Conservation (phyloP, 805 yeast genomes). For the Candida lessepsii region DNA sequence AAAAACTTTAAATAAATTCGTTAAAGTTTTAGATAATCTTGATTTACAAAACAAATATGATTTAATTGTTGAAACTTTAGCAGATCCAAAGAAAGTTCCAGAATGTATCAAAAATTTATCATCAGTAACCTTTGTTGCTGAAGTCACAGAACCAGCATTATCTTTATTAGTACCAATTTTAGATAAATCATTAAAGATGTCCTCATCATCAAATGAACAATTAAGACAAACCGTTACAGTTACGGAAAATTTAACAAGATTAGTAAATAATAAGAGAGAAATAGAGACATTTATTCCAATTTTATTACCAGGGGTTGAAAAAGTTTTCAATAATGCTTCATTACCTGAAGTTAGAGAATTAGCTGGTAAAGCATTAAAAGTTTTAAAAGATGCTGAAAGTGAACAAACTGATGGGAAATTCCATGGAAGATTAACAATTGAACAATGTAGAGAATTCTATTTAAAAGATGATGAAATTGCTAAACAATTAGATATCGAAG, state of each 20-base stretch:
- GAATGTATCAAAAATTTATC: slow-evolving; percentile 85
- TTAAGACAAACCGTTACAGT: slow-evolving; percentile 95
- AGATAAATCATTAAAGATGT: slow-evolving; percentile 81
- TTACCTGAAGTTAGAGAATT: slow-evolving; percentile 94
- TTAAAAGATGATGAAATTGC: slow-evolving; percentile 18
- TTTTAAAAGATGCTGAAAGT: slow-evolving; percentile 75
- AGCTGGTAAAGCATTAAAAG: slow-evolving; percentile 82
- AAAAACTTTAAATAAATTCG: slow-evolving; percentile 65
- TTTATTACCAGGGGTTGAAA: slow-evolving; percentile 87
- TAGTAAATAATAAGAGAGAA: slow-evolving; percentile 91
- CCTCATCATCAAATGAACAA: slow-evolving; percentile 92
- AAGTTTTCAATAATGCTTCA: slow-evolving; percentile 85
- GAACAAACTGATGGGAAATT: slow-evolving; percentile 68
- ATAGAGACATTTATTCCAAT: slow-evolving; percentile 84
- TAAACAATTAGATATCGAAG: slow-evolving; percentile 20
- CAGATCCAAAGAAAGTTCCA: slow-evolving; percentile 86
- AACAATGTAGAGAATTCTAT: slow-evolving; percentile 50
- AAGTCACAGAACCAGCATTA: slow-evolving; percentile 94
- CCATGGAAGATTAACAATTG: slow-evolving; percentile 67
- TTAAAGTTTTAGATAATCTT: slow-evolving; percentile 83
- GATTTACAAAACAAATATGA: slow-evolving; percentile 87
- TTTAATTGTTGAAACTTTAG: slow-evolving; percentile 78
- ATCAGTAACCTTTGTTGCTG: slow-evolving; percentile 95
- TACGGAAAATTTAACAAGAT: slow-evolving; percentile 90
- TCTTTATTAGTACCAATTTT: slow-evolving; percentile 89